phyloP scores from a whole-genome alignment of 371 early-diverging fungal genomes.

The Dichotomocladium elegans region DNA sequence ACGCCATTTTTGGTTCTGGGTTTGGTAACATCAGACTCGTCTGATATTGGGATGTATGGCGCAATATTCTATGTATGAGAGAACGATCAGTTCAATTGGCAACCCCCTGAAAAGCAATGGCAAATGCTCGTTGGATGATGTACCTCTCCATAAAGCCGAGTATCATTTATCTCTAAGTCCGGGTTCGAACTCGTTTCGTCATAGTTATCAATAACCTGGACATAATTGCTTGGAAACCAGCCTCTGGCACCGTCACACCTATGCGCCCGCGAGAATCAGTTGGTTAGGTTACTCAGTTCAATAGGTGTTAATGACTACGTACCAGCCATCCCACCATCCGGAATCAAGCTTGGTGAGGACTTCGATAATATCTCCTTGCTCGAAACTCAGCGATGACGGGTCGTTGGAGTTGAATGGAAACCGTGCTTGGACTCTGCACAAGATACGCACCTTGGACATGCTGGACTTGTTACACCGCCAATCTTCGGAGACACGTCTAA shows the following conservation, averaged over 20 bases:
- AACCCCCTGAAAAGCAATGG: neutral
- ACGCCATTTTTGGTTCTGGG: slow-evolving; percentile 13
- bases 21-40: slow-evolving; percentile 7
- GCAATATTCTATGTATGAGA: slow-evolving; percentile 1
- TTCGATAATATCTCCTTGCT: slow-evolving; percentile 78
- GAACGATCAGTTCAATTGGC: too few relatives aligned
- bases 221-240: slow-evolving; percentile 90
- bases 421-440: slow-evolving; percentile 59
- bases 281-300: neutral
- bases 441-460: slow-evolving; percentile 18
- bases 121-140: too few relatives aligned
- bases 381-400: slow-evolving; percentile 58
- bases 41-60: slow-evolving; percentile 3
- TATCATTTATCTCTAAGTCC: too few relatives aligned
- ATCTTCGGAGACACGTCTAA: too few relatives aligned
- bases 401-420: slow-evolving; percentile 80
- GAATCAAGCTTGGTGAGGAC: slow-evolving; percentile 78
- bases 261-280: neutral
- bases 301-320: slow-evolving; percentile 2
- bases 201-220: slow-evolving; percentile 49
- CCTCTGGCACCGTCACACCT: slow-evolving; percentile 64
- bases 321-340: slow-evolving; percentile 92
- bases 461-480: neutral
- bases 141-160: too few relatives aligned
- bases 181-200: slow-evolving; percentile 15